phyloP scores from a whole-genome alignment of 1,284 basidiomycete species.

The Lentinula novae-zelandiae region DNA sequence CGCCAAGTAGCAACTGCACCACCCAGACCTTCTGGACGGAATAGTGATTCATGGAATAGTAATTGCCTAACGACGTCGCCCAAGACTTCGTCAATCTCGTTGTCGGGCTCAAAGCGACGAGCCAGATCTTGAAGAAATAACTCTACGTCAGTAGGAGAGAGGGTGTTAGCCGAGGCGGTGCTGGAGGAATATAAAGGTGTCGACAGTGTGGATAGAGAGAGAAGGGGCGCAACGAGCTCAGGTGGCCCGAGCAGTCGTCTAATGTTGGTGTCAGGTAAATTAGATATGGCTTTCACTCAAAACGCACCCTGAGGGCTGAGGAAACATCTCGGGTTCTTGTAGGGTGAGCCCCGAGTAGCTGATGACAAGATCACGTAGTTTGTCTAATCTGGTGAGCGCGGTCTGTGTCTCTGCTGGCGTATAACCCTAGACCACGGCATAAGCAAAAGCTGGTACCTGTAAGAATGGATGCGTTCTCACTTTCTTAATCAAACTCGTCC shows the following conservation, averaged over 20 bases:
- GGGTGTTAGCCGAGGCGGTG: constrained; percentile 34
- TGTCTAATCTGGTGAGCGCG: constrained; percentile 65
- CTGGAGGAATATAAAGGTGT: constrained; percentile 56
- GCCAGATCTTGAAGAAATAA: constrained; percentile 72
- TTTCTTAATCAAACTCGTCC: constrained; percentile 57
- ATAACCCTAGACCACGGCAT: constrained; percentile 43
- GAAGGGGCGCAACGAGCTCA: constrained; percentile 75
- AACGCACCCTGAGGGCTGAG: constrained; percentile 73
- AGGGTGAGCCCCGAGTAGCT: constrained; percentile 89
- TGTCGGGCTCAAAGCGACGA: constrained; percentile 61
- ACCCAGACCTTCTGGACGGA: constrained; percentile 60
- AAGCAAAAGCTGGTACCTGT: not conserved
- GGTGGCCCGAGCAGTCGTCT: constrained; percentile 70
- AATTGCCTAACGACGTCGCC: constrained; percentile 57
- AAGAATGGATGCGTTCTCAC: constrained; percentile 29
- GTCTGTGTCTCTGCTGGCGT: constrained; percentile 57
- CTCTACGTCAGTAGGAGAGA: constrained; percentile 56
- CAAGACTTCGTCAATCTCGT: constrained; percentile 54
- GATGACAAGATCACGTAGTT: constrained; percentile 76
- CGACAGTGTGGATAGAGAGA: constrained; percentile 65
- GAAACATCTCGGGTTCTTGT: constrained; percentile 94
- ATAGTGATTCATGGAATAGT: constrained; percentile 60
- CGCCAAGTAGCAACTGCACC: constrained; percentile 80
- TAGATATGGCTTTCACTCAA: constrained; percentile 3
- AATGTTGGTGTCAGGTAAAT: constrained; percentile 14